A percentile compares a stretch with the other conserved stretches of the same genome.
These are phyloP conservation scores for Debaryomyces sp. DNA, from an alignment of 1,139 yeast genomes.

Conservation along the genomic window DNA sequence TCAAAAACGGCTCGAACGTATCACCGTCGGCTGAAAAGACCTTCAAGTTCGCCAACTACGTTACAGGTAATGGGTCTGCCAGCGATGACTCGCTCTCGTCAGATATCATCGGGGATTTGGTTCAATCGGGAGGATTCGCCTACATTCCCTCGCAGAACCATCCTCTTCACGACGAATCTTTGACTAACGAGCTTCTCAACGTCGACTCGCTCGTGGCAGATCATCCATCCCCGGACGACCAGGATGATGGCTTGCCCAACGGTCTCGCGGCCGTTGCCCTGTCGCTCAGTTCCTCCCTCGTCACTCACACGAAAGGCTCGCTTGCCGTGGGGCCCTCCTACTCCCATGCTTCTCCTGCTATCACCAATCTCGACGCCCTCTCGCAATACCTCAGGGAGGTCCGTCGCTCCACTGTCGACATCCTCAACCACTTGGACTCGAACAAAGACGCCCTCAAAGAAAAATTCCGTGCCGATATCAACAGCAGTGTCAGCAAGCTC, in stretches of 20 bases:
- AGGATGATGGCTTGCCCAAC: not conserved
- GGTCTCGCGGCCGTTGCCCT: not conserved
- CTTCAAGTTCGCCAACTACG: not conserved
- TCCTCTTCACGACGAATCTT: constrained; percentile 26
- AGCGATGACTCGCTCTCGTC: constrained; percentile 4
- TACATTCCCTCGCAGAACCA: constrained; percentile 18
- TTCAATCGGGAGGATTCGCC: constrained; percentile 28
- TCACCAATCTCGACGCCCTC: constrained; percentile 9
- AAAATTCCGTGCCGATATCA: constrained; percentile 30
- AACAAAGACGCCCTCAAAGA: constrained; percentile 21
- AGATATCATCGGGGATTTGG: constrained; percentile 2
- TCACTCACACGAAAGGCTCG: constrained; percentile 16
- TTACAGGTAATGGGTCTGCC: not conserved
- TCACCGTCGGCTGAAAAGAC: constrained; percentile 5
- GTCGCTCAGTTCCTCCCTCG: not conserved
- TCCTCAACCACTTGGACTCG: constrained; percentile 17
- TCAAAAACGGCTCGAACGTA: not conserved
- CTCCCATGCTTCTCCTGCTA: not conserved
- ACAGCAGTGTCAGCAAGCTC: constrained; percentile 30
- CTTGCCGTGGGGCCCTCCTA: not conserved
- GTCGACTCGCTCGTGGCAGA: constrained; percentile 32
- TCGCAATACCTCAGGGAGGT: constrained; percentile 13
- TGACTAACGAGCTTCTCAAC: constrained; percentile 35
- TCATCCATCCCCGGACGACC: not conserved
- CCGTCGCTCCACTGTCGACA: constrained; percentile 12